Evolutionary conservation across 176 grass and related monocot genomes (phyloP), one percentile per base, ranked within the genome.

Genomic region (Zizania latifolia): DNA sequence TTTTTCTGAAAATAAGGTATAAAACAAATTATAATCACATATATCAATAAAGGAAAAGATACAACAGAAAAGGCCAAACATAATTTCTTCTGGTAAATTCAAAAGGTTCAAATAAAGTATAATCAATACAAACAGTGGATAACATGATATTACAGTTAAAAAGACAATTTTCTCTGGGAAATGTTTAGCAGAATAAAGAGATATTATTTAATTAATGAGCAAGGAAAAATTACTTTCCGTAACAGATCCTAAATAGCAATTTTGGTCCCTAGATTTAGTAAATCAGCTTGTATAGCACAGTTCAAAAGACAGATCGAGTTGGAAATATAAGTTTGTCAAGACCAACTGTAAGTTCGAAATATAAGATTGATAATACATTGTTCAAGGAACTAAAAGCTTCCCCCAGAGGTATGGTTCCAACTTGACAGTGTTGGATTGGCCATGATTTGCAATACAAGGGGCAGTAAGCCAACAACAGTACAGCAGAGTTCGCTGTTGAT

Each of bases 241-340:
- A 24, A 39, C 8, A 38, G 19, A 66, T 66, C 32, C 21, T 40
- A 4, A 3, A 40, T 17, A 22, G 3, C 17, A 19, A 39, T 23
- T 66, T 66, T 22, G 23, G 35, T n/a, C 62, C 33, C n/a, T 17
- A 66, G 40, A 6, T 40, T 33, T 24, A 24, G 17, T 39, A 39
- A 30, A 67, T 68, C 46, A 55, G 45, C 45, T 40, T 78, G 9
- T 54, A 40, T 67, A 67, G 14, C 61, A 78, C 43, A 65, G 32
- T 4, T 16, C 0, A 7, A 27, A 16, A 66, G 30, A 65, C 21
- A 54, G 15, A 54, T 16, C n/a, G 22, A 66, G 59, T 77, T 65
- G n/a, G 1, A 27, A 77, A 66, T 15, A 17, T 12, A 65, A 55
- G 29, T 14, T 54, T 54, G 14, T 4, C 30, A 21, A 40, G 44